A percentile compares a stretch with the other conserved stretches of the same genome.
Evolutionary conservation across 805 yeast species (phyloP).

Genomic region (Millerozyma miso): DNA sequence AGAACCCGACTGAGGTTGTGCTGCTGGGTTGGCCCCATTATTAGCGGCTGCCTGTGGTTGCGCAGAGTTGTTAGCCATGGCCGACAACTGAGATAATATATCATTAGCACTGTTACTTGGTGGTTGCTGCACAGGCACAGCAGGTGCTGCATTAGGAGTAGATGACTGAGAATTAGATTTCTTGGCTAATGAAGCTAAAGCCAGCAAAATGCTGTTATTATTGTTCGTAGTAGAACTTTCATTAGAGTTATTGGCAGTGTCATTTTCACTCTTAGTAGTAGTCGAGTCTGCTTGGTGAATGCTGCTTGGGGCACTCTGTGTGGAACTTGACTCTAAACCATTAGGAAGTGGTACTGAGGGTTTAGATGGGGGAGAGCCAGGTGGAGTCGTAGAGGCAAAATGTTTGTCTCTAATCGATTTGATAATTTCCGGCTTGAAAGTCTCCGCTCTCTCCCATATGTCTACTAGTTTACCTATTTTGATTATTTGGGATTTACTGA

Average conservation of each 20-base stretch:
- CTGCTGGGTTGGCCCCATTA: conserved; percentile 1
- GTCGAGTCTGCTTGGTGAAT: background rate
- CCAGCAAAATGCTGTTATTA: conserved; percentile 65
- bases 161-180: conserved; percentile 28
- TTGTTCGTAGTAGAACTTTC: conserved; percentile 29
- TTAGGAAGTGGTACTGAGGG: conserved; percentile 10
- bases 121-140: conserved; percentile 18
- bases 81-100: conserved; percentile 42
- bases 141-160: conserved; percentile 23
- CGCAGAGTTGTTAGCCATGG: conserved; percentile 23
- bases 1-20: conserved; percentile 12
- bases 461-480: conserved; percentile 82
- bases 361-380: conserved; percentile 50
- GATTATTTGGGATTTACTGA: conserved; percentile 51
- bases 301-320: background rate
- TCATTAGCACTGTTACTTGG: conserved; percentile 29
- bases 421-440: conserved; percentile 61
- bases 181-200: conserved; percentile 61
- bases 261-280: background rate
- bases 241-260: background rate
- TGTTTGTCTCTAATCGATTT: conserved; percentile 53
- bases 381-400: conserved; percentile 67
- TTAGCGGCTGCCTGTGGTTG: background rate
- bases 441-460: conserved; percentile 85
- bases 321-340: conserved; percentile 1